Base-by-base conservation (phyloP, 306 rosid genomes). In the Gastrolobium villosum region DNA sequence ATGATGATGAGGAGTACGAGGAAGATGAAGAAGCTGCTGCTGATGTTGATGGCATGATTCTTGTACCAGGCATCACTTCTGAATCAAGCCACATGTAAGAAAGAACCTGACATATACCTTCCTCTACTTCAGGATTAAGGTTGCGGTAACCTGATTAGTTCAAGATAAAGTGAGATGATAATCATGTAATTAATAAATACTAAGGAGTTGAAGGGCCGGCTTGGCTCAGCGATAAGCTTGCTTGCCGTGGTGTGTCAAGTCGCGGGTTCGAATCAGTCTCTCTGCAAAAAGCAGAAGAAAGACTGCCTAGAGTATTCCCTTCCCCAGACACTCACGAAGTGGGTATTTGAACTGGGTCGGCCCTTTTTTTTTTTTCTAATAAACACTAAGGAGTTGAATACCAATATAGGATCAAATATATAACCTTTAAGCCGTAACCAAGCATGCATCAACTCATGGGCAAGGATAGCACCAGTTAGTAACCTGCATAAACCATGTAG, bases 381-480 rank as follows among this genome's bases (percentile, higher is more conserved):
- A 20, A 20, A 59, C n/a, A 11, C 48, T 44, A 11, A 69, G 6
- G 39, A 11, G 68, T 59, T 69, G 44, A 61, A 49, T 37, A 3
- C 62, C 13, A 62, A 60, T 35, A 57, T 41, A 80, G 62, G 63
- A 76, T 56, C 79, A 31, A 54, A 63, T 34, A 11, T 83, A 86
- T 53, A 45, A 78, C 98, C 99, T 88, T 88, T 92, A n/a, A 94
- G 93, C 77, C 99, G 97, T 84, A 94, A 74, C 97, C 97, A 94
- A 53, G 90, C 99, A 20, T 92, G 97, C 99, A 94, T 94, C 87
- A 94, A 87, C 79, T 94, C 97, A n/a, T 94, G 99, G 50, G 97
- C 97, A 81, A 94, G 99, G 84, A 94, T 94, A 36, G 99, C 93
- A 39, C 99, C 97, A n/a, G 99, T 94, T 57, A 92, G 92, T 86